Base-by-base conservation (phyloP, 495 filamentous ascomycete species). In the Xylaria venustula region DNA sequence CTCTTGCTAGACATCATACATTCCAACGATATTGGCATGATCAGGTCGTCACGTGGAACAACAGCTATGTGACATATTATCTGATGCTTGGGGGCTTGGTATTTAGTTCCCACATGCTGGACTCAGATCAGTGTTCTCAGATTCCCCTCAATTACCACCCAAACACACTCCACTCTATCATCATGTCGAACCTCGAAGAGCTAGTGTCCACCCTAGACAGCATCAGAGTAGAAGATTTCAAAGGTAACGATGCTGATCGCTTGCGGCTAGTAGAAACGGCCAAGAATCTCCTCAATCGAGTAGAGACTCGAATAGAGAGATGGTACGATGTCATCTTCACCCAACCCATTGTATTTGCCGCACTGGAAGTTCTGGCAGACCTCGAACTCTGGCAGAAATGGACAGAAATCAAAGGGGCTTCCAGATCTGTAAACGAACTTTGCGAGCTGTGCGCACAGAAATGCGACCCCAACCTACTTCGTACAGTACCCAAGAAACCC, bases 311-410 rank as follows among this genome's bases (percentile, higher is more conserved):
- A 3, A 40, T 62, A 40, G 68, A 68, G 54, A 64, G 30, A 25
- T 19, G 64, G 4, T 58, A 26, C 45, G 54, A 58, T 14, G 52
- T 68, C 15, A 12, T 53, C 11, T 68, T 61, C 22, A 19, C 46
- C 6, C 47, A 66, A 26, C 60, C 66, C 2, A 36, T 55, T 28
- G 42, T 64, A 19, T 68, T 55, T 26, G 66, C 63, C 17, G 54
- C 61, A 4, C 9, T 71, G 19, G 55, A 61, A 34, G 58, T 54
- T 45, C 62, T 54, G 3, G 15, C 66, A 1, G 66, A 71, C 26
- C 26, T 67, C 25, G 66, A 61, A 1, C 59, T 71, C 8, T 71
- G 58, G 58, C 32, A 45, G n/a, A 44, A 51, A 25, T 71, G 68
- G 68, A 44, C 44, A 14, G 55, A 42, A 19, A 63, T 37, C 6